These are phyloP conservation scores for Cordia subcordata DNA, from an alignment of 257 asterid genomes.

Conservation along the genomic window DNA sequence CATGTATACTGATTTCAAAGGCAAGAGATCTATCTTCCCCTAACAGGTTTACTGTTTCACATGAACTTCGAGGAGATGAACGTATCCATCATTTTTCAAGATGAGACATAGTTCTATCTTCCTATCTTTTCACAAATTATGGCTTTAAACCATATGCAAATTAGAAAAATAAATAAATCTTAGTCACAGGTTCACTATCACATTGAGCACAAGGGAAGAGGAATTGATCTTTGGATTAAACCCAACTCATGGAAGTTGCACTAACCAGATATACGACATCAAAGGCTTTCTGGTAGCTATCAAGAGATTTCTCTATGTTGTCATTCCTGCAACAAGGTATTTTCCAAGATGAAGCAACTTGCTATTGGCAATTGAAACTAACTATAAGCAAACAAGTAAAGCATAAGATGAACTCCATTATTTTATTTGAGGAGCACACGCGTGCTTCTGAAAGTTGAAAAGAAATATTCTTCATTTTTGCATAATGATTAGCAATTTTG, in stretches of 20 bases:
- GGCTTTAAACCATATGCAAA: background rate
- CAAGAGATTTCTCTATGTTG: conserved; percentile 67
- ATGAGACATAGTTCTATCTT: too few species aligned
- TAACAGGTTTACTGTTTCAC: background rate
- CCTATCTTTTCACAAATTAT: too few species aligned
- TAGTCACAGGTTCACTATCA: background rate
- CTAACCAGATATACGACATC: conserved; percentile 82
- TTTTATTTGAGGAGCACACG: background rate
- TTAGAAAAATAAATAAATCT: background rate
- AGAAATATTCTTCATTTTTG: background rate
- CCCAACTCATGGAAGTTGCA: conserved; percentile 1
- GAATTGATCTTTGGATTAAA: too few species aligned
- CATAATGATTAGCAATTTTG: too few species aligned
- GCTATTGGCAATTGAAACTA: background rate
- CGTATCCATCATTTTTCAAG: too few species aligned
- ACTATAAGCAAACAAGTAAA: background rate
- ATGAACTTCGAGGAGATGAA: too few species aligned
- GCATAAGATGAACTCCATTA: background rate
- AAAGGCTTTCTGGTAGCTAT: conserved; percentile 60
- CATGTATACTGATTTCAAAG: background rate
- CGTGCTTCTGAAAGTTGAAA: background rate
- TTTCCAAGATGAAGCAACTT: conserved; percentile 14
- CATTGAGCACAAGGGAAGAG: background rate
- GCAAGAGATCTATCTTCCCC: background rate
- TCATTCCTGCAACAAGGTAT: conserved; percentile 72